phyloP scores from a whole-genome alignment of 441 rosid species.

The Melastoma candidum region DNA sequence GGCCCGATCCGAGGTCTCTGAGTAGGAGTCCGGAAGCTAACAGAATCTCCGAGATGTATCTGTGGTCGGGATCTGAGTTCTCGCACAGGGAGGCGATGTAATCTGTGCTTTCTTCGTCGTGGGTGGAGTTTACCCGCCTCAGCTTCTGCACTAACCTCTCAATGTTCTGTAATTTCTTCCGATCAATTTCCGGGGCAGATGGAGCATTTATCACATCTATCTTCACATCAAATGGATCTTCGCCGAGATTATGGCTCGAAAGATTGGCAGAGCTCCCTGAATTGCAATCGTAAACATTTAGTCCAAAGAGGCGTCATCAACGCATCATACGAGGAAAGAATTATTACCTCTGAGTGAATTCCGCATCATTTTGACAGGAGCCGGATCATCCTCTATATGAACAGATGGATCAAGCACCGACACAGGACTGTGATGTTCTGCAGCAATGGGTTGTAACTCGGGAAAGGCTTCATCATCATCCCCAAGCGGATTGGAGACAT shows the following conservation, averaged over 20 bases:
- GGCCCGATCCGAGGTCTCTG: constrained; percentile 53
- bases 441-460: constrained; percentile 33
- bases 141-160: constrained; percentile 78
- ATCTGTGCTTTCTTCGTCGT: constrained; percentile 76
- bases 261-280: constrained; percentile 32
- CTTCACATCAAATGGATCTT: constrained; percentile 35
- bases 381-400: constrained; percentile 45
- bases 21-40: constrained; percentile 88
- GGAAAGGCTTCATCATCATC: constrained; percentile 38
- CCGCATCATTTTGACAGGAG: constrained; percentile 44
- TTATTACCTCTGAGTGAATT: constrained; percentile 32
- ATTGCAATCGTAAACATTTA: neutral
- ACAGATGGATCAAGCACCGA: constrained; percentile 65
- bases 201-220: constrained; percentile 22
- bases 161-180: constrained; percentile 70
- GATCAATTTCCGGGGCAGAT: constrained; percentile 51
- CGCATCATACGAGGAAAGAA: neutral
- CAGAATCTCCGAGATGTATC: constrained; percentile 85
- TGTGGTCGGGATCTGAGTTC: constrained; percentile 65
- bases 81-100: constrained; percentile 90
- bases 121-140: constrained; percentile 59
- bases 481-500: constrained; percentile 37
- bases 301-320: too few species aligned
- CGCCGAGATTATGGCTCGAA: constrained; percentile 22
- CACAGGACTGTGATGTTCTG: constrained; percentile 81